phyloP scores from a whole-genome alignment of 75 land plant species.

The Chamaecyparis obtusa region DNA sequence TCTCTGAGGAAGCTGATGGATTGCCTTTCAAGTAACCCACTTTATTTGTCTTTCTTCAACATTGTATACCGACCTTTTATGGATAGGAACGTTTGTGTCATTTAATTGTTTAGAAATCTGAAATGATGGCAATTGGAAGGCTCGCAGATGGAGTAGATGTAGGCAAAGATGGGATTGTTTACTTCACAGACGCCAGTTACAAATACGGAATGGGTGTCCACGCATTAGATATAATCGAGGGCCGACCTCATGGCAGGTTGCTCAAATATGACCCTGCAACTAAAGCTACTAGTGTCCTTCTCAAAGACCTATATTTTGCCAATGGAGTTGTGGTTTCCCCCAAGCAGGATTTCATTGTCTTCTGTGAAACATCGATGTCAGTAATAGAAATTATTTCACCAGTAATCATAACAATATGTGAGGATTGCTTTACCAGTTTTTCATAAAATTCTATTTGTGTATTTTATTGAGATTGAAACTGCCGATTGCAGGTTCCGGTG shows the following conservation, averaged over 20 bases:
- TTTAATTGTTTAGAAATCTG: no score
- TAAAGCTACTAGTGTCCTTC: conserved; percentile 45
- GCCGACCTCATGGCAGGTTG: conserved; percentile 59
- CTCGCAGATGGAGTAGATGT: no score
- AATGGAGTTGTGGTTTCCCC: conserved; percentile 71
- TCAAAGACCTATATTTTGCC: conserved; percentile 54
- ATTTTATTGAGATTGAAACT: background rate
- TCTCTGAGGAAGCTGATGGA: no score
- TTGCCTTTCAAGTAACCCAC: no score
- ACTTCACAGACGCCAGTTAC: conserved; percentile 74
- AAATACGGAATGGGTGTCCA: conserved; percentile 28
- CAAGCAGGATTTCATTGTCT: conserved; percentile 43
- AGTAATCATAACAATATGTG: background rate
- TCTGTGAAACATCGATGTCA: conserved; percentile 58
- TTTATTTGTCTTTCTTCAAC: no score
- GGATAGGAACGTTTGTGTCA: no score
- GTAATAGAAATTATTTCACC: background rate
- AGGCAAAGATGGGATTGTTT: conserved; percentile 60
- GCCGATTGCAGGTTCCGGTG: background rate
- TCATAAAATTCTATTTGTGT: no score
- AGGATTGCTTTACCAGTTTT: background rate
- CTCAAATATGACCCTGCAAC: conserved; percentile 56
- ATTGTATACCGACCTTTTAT: no score
- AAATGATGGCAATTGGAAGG: no score
- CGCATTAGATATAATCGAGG: conserved; percentile 30